Conservation (phyloP, 768 basidiomycete genomes). For the Pisolithus orientalis region DNA sequence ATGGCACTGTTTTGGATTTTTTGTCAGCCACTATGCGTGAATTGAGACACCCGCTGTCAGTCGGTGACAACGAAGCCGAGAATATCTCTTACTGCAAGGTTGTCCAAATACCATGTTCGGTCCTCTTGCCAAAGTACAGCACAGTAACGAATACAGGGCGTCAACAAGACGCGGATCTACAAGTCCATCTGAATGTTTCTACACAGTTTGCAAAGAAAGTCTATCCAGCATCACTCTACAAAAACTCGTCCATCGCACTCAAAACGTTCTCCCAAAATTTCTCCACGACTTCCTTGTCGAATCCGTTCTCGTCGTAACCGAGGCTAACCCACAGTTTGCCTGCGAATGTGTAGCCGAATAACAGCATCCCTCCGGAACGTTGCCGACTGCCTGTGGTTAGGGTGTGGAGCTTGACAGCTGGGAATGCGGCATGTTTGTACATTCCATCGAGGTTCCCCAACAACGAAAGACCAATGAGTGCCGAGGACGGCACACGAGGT, state of each 20-base stretch:
- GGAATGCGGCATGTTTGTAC: slow-evolving; percentile 62
- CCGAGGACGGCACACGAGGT: slow-evolving; percentile 46
- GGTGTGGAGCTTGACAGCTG: slow-evolving; percentile 55
- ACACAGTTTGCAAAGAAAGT: too few species aligned
- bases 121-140: too few species aligned
- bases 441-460: slow-evolving; percentile 82
- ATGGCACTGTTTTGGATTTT: too few species aligned
- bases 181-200: too few species aligned
- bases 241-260: slow-evolving; percentile 50
- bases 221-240: slow-evolving; percentile 18
- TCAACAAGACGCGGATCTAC: too few species aligned
- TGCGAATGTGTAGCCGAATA: slow-evolving; percentile 63
- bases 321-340: slow-evolving; percentile 78
- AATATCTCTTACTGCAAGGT: too few species aligned
- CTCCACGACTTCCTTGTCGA: slow-evolving; percentile 53
- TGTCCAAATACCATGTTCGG: too few species aligned
- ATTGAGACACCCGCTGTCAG: too few species aligned
- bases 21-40: too few species aligned
- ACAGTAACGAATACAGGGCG: too few species aligned
- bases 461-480: slow-evolving; percentile 73
- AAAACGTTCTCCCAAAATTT: slow-evolving; percentile 62
- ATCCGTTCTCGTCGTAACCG: slow-evolving; percentile 76
- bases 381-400: slow-evolving; percentile 85
- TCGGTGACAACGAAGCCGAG: too few species aligned
- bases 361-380: slow-evolving; percentile 65